Base-by-base conservation (phyloP, 306 rosid species). In the Ceratonia siliqua region DNA sequence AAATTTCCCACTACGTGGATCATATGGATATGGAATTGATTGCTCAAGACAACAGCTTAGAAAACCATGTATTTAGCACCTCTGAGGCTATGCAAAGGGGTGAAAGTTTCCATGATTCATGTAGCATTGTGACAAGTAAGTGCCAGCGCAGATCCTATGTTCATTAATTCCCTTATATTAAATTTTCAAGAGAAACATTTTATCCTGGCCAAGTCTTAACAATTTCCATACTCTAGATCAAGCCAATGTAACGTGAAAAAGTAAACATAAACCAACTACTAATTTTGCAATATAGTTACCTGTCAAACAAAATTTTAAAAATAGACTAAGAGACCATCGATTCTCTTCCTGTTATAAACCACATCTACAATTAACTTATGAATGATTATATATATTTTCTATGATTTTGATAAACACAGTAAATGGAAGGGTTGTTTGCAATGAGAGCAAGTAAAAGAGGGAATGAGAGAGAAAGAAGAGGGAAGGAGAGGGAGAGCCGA, bases 361-460 rank as follows among this genome's bases (percentile, higher is more conserved):
- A 62, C 75, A 72, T 36, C 42, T 55, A 61, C 76, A 42, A 32
- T 70, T 67, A 67, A 69, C 77, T 79, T 28, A 24, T 28, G 33
- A 71, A 76, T 20, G 43, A 61, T 56, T 36, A 27, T 46, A n/a
- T 70, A 36, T 32, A 33, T 21, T 49, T 79, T 38, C 56, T 30
- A 61, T 57, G 48, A 66, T 54, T 50, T 36, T 64, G 42, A 58
- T 45, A n/a, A 77, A 59, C 71, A 77, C 3, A 59, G 53, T 49
- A 55, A 66, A 68, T 43, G 53, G 72, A 82, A 38, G 78, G 41
- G n/a, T n/a, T n/a, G n/a, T n/a, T n/a, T n/a, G n/a, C n/a, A n/a
- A n/a, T n/a, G n/a, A n/a, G n/a, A n/a, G n/a, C n/a, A n/a, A n/a
- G n/a, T n/a, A n/a, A n/a, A n/a, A n/a, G n/a, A n/a, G n/a, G n/a